Conservation (phyloP, 495 filamentous ascomycete species). For the Hapsidospora chrysogenum region DNA sequence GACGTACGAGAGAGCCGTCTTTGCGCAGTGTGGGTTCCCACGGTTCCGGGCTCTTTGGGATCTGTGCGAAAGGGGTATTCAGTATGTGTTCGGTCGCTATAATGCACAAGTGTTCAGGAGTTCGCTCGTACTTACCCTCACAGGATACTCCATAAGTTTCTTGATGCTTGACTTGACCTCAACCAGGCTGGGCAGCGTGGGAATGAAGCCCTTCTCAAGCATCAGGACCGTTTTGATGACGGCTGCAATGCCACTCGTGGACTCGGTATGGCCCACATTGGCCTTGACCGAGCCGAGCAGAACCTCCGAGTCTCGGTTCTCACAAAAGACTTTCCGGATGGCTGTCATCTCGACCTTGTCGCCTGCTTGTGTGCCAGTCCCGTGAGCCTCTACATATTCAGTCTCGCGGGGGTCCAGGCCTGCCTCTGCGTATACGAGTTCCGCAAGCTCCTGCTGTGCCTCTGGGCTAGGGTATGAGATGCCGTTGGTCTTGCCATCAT, state of each 20-base stretch:
- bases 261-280: conserved; percentile 36
- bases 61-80: too few relatives aligned
- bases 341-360: conserved; percentile 34
- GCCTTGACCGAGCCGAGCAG: conserved; percentile 32
- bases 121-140: too few relatives aligned
- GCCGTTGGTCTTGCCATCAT: conserved; percentile 25
- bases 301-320: conserved; percentile 1
- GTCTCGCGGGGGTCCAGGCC: conserved; percentile 11
- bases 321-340: conserved; percentile 7
- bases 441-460: conserved; percentile 28
- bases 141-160: too few relatives aligned
- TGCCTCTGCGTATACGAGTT: conserved; percentile 17
- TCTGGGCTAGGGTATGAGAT: conserved; percentile 27
- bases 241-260: conserved; percentile 26
- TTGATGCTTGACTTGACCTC: too few relatives aligned
- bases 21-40: too few relatives aligned
- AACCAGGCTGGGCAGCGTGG: too few relatives aligned
- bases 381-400: conserved; percentile 8
- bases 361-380: conserved; percentile 14
- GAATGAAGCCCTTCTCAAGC: conserved; percentile 28
- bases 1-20: too few relatives aligned
- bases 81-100: too few relatives aligned
- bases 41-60: too few relatives aligned
- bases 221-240: conserved; percentile 34
- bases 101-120: too few relatives aligned